Evolutionary conservation across 1,139 yeast species (phyloP).

Genomic region (Arxiozyma bovina): DNA sequence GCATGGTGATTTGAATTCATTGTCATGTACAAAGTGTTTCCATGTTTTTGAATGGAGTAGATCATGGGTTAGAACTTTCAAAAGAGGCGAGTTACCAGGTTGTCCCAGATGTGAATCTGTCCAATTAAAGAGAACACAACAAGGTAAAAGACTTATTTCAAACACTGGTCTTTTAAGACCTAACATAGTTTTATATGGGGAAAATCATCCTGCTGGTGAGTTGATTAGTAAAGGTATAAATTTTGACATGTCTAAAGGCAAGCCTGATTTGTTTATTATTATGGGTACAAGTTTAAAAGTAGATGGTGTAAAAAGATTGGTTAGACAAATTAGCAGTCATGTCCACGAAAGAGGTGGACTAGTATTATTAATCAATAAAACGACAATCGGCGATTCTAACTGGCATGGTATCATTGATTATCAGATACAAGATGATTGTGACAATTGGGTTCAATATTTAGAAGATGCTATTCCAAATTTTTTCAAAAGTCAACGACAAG

Average conservation of each 20-base stretch:
- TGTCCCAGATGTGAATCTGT: slow-evolving; percentile 47
- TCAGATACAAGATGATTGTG: slow-evolving; percentile 69
- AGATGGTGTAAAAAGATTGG: slow-evolving; percentile 74
- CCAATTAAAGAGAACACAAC: slow-evolving; percentile 36
- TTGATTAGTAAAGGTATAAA: slow-evolving; percentile 64
- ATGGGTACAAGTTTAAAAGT: slow-evolving; percentile 85
- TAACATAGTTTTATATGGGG: slow-evolving; percentile 76
- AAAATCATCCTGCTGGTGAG: slow-evolving; percentile 79
- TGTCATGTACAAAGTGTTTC: slow-evolving; percentile 67
- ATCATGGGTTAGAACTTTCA: slow-evolving; percentile 38
- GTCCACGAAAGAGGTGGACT: slow-evolving; percentile 59
- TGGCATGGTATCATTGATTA: slow-evolving; percentile 53
- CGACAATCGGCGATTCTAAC: slow-evolving; percentile 39
- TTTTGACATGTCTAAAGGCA: slow-evolving; percentile 47
- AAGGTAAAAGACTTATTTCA: slow-evolving; percentile 69
- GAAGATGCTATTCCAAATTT: slow-evolving; percentile 27
- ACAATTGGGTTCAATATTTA: slow-evolving; percentile 50
- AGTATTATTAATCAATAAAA: slow-evolving; percentile 46
- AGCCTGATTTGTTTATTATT: slow-evolving; percentile 68
- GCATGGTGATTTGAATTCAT: slow-evolving; percentile 77
- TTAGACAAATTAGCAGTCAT: slow-evolving; percentile 55
- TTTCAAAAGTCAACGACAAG: slow-evolving; percentile 27
- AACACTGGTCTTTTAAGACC: slow-evolving; percentile 73
- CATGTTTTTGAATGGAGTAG: slow-evolving; percentile 53
- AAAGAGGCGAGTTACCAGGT: slow-evolving; percentile 37